Evolutionary conservation across 345 rosid genomes (phyloP).

Genomic region (Firmiana major): DNA sequence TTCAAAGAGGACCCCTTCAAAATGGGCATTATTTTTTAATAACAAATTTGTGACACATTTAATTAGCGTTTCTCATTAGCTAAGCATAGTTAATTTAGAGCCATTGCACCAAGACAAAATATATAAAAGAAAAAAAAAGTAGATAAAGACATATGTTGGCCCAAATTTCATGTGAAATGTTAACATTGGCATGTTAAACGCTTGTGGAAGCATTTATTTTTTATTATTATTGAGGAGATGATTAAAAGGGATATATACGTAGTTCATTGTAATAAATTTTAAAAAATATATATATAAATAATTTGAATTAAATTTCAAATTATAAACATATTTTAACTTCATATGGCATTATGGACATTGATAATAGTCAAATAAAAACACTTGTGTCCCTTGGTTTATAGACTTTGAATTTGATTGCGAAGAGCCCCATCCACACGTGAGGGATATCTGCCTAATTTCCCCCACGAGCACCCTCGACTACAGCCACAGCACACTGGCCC

Average conservation of each 20-base stretch:
- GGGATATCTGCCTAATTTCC: conserved; percentile 25
- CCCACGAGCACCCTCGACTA: conserved; percentile 15
- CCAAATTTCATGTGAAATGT: conserved; percentile 38
- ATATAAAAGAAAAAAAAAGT: too few species aligned
- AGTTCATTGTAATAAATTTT: too few species aligned
- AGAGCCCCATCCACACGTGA: conserved; percentile 51
- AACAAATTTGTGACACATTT: too few species aligned
- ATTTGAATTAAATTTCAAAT: too few species aligned
- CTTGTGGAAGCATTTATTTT: not conserved
- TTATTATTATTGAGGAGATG: too few species aligned
- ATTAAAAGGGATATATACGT: too few species aligned
- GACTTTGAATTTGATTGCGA: conserved; percentile 28
- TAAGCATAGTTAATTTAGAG: not conserved
- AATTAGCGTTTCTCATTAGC: not conserved
- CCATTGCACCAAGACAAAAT: too few species aligned
- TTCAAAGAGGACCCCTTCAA: too few species aligned
- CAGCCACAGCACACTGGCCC: conserved; percentile 11
- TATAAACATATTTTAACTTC: too few species aligned
- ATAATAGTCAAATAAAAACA: too few species aligned
- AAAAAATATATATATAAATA: too few species aligned
- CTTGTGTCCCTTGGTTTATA: conserved; percentile 25
- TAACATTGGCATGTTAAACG: conserved; percentile 13
- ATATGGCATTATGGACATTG: too few species aligned
- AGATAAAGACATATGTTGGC: conserved; percentile 11
- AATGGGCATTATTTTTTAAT: not conserved